Conservation (phyloP, 306 rosid species). For the Myrica gale region DNA sequence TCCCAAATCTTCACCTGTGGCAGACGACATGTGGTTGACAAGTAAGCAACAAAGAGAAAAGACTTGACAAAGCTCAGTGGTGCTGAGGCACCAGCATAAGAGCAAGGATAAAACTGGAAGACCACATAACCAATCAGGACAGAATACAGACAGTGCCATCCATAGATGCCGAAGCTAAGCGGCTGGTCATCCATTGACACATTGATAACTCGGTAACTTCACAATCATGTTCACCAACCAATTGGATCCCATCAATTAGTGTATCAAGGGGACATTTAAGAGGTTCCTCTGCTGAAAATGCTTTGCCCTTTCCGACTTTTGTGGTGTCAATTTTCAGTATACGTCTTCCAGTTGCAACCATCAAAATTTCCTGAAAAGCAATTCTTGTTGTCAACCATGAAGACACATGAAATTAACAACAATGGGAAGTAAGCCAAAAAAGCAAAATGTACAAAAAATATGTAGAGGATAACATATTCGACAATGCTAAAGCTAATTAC, state of each 20-base stretch:
- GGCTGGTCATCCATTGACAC: slow-evolving; percentile 84
- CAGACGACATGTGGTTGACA: slow-evolving; percentile 20
- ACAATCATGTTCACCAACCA: slow-evolving; percentile 63
- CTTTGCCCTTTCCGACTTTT: slow-evolving; percentile 58
- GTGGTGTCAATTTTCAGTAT: slow-evolving; percentile 57
- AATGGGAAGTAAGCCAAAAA: neutral
- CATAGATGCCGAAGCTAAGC: slow-evolving; percentile 69
- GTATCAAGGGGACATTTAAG: slow-evolving; percentile 58
- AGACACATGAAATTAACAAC: slow-evolving; percentile 6
- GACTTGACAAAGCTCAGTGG: neutral
- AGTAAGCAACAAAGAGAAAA: slow-evolving; percentile 10
- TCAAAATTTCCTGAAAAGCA: slow-evolving; percentile 57
- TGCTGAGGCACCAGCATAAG: neutral
- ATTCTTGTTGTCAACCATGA: slow-evolving; percentile 22
- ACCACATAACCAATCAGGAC: slow-evolving; percentile 16
- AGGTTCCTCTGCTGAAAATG: slow-evolving; percentile 55
- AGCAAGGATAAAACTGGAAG: slow-evolving; percentile 23
- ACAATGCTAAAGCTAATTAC: slow-evolving; percentile 29
- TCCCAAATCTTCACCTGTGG: slow-evolving; percentile 77
- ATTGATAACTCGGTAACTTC: slow-evolving; percentile 66
- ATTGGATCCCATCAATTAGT: slow-evolving; percentile 60
- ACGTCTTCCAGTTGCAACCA: slow-evolving; percentile 51
- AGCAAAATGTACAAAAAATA: slow-evolving; percentile 4
- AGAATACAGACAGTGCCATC: slow-evolving; percentile 66
- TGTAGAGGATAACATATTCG: slow-evolving; percentile 21